Evolutionary conservation across 108 stramenopile genomes (phyloP), one percentile per base, ranked within the genome.

Genomic region (Fistulifera solaris): DNA sequence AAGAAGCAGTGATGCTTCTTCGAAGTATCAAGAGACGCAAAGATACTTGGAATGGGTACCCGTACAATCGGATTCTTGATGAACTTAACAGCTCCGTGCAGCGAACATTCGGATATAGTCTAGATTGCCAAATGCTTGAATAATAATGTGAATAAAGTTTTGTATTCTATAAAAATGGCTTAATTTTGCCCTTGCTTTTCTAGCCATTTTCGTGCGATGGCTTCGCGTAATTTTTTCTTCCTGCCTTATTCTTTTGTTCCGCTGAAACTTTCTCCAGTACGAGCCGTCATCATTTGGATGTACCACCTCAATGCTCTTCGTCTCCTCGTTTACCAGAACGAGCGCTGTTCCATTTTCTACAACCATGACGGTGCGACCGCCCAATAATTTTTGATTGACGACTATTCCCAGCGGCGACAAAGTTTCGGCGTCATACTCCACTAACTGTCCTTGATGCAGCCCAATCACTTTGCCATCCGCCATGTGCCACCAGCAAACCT

Each of bases 211-310:
- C 31, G 31, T 8, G 31, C 31, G 31, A 35, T 35, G 3, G 31
- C 31, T 35, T 35, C 31, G 8, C 31, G 31, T 6, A 35, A n/a
- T 10, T 26, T 72, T 75, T 65, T 95, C 96, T 66, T 87, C 73
- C 78, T 78, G 75, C 27, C 96, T 75, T 31, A 83, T 59, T 60
- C 78, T 81, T 65, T 97, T 97, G 69, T 97, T 97, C 10, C 94
- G 77, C n/a, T 84, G 81, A 59, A 88, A 74, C 62, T 91, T 88
- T 21, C 93, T 79, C 89, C 94, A 95, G 72, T 94, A 97, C 13
- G 82, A 84, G 10, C 96, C 96, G 64, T 97, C 92, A 51, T 94
- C 87, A 57, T 97, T 95, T 24, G 94, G 94, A 51, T 94, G 94
- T n/a, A 95, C 66, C 14, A 96, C 89, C 40, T 64, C 67, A 39